Conservation (phyloP, 441 rosid genomes). For the Populus hybrid region DNA sequence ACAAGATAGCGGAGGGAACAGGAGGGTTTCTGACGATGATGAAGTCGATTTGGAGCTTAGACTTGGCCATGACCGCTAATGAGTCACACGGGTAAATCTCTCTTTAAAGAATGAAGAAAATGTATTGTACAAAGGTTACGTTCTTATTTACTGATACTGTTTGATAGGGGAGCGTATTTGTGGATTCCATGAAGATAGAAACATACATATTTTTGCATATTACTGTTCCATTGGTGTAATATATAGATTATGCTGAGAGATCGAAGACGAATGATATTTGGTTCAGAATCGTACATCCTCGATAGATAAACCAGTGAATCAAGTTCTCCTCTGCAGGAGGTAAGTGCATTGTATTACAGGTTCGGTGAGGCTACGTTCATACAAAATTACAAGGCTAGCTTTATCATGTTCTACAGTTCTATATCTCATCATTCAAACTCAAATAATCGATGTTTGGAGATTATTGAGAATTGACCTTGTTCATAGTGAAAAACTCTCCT, state of each 20-base stretch:
- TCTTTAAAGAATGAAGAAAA: background rate
- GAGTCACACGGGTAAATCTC: background rate
- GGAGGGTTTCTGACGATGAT: slow-evolving; percentile 36
- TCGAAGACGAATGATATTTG: background rate
- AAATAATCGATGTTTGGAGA: background rate
- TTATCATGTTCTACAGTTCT: background rate
- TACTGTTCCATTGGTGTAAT: background rate
- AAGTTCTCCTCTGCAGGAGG: background rate
- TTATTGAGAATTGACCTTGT: background rate
- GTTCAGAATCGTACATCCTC: background rate
- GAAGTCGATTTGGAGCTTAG: slow-evolving; percentile 85
- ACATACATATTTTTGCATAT: background rate
- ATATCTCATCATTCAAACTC: background rate
- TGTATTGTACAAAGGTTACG: background rate
- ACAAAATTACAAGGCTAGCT: background rate
- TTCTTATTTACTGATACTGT: background rate
- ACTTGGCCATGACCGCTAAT: slow-evolving; percentile 45
- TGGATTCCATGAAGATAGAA: background rate
- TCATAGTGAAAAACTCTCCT: background rate
- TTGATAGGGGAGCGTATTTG: background rate
- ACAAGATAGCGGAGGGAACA: slow-evolving; percentile 23
- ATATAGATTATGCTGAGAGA: background rate
- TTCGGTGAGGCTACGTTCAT: background rate
- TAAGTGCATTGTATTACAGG: background rate
- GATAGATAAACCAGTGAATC: background rate